Evolutionary conservation across 225 moss, liverwort and hornwort genomes (phyloP), one percentile per base, ranked within the genome.

Genomic region (Marchantia paleacea): DNA sequence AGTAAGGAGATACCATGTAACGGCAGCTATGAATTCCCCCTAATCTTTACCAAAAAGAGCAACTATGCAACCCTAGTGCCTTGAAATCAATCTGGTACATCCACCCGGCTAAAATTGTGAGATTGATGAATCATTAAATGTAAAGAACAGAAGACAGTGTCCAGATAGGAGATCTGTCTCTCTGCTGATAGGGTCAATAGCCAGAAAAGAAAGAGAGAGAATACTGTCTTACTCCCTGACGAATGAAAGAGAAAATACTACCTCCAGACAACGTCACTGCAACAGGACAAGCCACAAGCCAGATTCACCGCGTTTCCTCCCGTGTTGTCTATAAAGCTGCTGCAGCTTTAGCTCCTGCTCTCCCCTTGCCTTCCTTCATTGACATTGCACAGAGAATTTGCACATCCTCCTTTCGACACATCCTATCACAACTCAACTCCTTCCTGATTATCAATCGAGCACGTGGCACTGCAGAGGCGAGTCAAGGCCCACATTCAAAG

Each of bases 1-100:
- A 48, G 7, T 48, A 47, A 47, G 28, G 53, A 54, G 55, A 55
- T 29, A 8, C 11, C 55, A 54, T 55, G 74, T 13, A 55, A 55
- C 53, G 54, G 54, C 74, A 74, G 73, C 14, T 28, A 74, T 28
- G 52, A 74, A 74, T 74, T 55, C 74, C 26, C n/a, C 28, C 74
- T 26, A 52, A 25, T 18, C 52, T 52, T 51, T 68, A 29, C 29
- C 8, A 13, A 29, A n/a, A 72, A n/a, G n/a, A 72, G 52, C 72
- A 24, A 28, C 74, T 29, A n/a, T 10, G n/a, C 15, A 74, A 74
- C 74, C 74, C 74, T 74, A 74, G 54, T 55, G 24, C 55, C 28
- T 12, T 28, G 53, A 74, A 55, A 8, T 25, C 28, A 0, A 52
- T 73, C 25, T 52, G 52, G 25, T 53, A 53, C 20, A 52, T 73